Evolutionary conservation across 176 grass and related monocot genomes (phyloP).

Genomic region (Themeda triandra): DNA sequence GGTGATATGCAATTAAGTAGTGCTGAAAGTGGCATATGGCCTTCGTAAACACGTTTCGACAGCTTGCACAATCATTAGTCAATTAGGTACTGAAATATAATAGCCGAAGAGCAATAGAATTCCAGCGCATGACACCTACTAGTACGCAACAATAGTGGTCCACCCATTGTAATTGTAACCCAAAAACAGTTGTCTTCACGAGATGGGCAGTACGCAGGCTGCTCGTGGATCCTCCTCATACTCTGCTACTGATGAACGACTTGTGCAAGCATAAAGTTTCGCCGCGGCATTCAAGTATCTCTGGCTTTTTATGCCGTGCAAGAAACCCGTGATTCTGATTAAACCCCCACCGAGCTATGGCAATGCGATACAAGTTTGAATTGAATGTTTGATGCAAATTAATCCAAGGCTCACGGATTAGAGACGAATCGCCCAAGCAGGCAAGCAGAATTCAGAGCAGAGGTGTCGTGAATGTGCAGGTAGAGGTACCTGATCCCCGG

Average conservation of each 20-base stretch:
- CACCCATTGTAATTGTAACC: background rate
- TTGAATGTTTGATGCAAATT: background rate
- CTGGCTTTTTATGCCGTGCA: constrained; percentile 5
- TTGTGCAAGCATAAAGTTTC: background rate
- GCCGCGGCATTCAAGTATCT: background rate
- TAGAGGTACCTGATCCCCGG: constrained; percentile 63
- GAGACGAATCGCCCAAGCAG: background rate
- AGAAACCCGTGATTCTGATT: background rate
- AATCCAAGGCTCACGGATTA: background rate
- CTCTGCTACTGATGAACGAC: background rate
- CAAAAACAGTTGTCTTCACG: background rate
- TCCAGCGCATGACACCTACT: constrained; percentile 16
- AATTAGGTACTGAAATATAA: background rate
- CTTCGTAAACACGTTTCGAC: background rate
- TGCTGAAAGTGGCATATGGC: background rate
- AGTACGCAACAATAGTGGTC: background rate
- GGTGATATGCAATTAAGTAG: background rate
- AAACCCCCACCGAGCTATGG: background rate
- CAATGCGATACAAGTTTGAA: background rate
- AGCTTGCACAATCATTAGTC: constrained; percentile 1
- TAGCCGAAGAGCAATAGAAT: background rate
- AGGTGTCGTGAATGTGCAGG: background rate
- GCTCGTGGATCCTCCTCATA: background rate
- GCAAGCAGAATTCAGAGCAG: background rate
- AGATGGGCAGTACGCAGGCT: background rate